Base-by-base conservation (phyloP, 129 eudicot species). In the Mikania micrantha region DNA sequence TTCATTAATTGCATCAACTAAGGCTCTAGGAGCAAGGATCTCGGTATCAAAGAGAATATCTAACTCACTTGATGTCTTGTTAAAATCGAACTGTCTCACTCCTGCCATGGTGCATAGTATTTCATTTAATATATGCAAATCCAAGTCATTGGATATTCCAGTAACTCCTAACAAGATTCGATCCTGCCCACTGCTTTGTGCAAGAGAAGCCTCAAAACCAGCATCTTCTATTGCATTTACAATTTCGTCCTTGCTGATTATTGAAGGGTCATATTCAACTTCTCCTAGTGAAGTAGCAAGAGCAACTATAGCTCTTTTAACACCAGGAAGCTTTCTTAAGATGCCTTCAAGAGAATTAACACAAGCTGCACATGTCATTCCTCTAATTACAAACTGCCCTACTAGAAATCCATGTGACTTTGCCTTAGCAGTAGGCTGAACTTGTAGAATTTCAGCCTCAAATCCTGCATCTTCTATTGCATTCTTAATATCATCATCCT, bases 401-500 rank as follows among this genome's bases (percentile, higher is more conserved):
- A 81, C 72, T 79, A 92, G 72, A 15, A 80, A 76, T 61, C 80
- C 81, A 2, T 40, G 70, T 66, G 83, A 70, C 24, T 67, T 81
- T 41, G 78, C 60, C 15, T 16, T 68, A 58, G 83, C 42, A n/a
- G 83, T 41, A 74, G 62, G 69, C 19, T 85, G 83, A 24, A 85
- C 93, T 22, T 86, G 86, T 59, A 87, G 40, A 82, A 92, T 64
- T 78, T 92, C 98, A 8, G 96, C 96, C 49, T 92, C 98, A 80
- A 92, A 92, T 31, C 98, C 98, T 56, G 98, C 96, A 88, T 92
- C 91, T 84, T 92, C 98, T 73, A 92, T 80, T 19, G 95, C 98
- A 82, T 76, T 80, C 64, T 57, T 88, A 24, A 92, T 82, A 75
- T 88, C 96, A 29, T 77, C 87, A 49, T 85, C 96, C 98, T 92